Evolutionary conservation across 2,329 filamentous ascomycete genomes (phyloP), one percentile per base, ranked within the genome.

Genomic region (Trichoderma endophyticum): DNA sequence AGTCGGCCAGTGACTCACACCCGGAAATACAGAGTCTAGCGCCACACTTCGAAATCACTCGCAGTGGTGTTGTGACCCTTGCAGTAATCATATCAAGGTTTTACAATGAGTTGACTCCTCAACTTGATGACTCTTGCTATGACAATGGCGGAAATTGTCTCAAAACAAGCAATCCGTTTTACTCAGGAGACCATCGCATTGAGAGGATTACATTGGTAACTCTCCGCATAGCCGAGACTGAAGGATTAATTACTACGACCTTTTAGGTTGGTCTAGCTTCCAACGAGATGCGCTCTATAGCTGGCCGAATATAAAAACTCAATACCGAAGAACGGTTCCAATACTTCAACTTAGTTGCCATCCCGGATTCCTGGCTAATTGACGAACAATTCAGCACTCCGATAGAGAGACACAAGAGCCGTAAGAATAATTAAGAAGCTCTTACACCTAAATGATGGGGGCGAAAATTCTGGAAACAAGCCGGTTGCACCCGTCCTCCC

Each of bases 1-100:
- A 21, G 59, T 64, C 68, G 68, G 60, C 24, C 59, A 70, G 68
- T 70, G 68, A 70, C 68, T 70, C 68, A 70, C 18, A 14, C 5
- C 28, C 8, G 24, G 24, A 39, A 60, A 34, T 18, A 14, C 60
- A 28, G 21, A 34, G 26, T 39, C 32, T 64, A 56, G 60, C 26
- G 68, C 59, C 60, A 48, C 59, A 28, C 48, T 34, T 34, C 26
- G 26, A 51, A 18, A 26, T 56, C 36, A 24, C 43, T 34, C 18
- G 14, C 4, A 26, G 48, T 1, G 5, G n/a, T 12, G 6, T 14
- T 51, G 36, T 57, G 12, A 15, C 36, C 39, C 48, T 32, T 32
- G 39, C 15, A 1, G 36, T 43, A 18, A 18, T 18, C 36, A 43
- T 18, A 4, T 43, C 36, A 43, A 43, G 39, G 39, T 43, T 43